Conservation (phyloP, 768 basidiomycete species). For the Rhizopogon vesiculosus region DNA sequence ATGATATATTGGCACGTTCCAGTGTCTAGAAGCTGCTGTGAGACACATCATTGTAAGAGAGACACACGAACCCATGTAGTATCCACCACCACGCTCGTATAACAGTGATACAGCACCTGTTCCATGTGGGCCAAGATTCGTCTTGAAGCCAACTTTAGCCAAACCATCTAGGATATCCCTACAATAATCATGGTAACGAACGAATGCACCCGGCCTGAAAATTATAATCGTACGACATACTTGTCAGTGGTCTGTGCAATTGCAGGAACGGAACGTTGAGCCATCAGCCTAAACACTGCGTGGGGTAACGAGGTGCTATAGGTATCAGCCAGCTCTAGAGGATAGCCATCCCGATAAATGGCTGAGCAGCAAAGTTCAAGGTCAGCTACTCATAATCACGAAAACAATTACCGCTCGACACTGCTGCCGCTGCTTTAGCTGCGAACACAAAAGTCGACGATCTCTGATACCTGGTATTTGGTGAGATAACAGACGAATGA, state of each 20-base stretch:
- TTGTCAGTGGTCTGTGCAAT: constrained; percentile 19
- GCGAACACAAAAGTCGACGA: constrained; percentile 21
- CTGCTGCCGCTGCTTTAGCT: not conserved
- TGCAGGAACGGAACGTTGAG: constrained; percentile 14
- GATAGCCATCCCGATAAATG: constrained; percentile 14
- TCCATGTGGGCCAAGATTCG: constrained; percentile 28
- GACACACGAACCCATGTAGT: constrained; percentile 31
- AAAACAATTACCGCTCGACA: constrained; percentile 5
- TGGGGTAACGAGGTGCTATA: constrained; percentile 14
- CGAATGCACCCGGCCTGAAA: not conserved
- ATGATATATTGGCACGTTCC: too few species aligned
- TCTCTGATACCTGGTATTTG: constrained; percentile 15
- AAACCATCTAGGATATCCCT: constrained; percentile 36
- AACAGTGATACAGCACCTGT: constrained; percentile 28
- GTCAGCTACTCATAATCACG: not conserved
- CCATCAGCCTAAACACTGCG: constrained; percentile 10
- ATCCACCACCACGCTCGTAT: constrained; percentile 30
- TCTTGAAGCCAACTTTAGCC: constrained; percentile 33
- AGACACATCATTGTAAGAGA: not conserved
- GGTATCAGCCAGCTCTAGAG: constrained; percentile 18
- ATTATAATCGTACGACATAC: constrained; percentile 7
- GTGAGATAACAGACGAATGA: constrained; percentile 1
- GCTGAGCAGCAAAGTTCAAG: constrained; percentile 3
- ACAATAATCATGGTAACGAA: not conserved
- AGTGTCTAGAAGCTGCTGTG: too few species aligned